A percentile compares a stretch with the other conserved stretches of the same genome.
phyloP scores from a whole-genome alignment of 116 monocot genomes.

The Iris pallida region DNA sequence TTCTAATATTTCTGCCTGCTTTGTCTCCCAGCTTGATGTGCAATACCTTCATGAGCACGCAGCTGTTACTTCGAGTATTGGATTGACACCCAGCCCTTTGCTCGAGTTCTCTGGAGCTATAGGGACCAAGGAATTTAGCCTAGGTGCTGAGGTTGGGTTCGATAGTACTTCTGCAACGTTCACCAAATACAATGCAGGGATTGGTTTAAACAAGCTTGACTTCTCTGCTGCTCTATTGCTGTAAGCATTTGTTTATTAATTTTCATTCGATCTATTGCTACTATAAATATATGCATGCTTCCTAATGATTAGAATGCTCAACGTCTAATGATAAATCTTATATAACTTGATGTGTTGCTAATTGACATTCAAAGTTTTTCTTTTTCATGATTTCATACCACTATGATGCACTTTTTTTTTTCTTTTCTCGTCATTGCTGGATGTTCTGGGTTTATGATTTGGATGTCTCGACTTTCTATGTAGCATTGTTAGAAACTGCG shows the following conservation, averaged over 20 bases:
- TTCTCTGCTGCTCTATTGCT: conserved; percentile 60
- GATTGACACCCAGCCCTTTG: conserved; percentile 50
- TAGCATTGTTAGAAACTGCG: too few species aligned
- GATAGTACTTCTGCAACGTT: conserved; percentile 60
- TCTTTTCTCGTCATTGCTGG: too few species aligned
- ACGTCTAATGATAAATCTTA: too few species aligned
- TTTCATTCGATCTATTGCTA: background rate
- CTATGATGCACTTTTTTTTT: too few species aligned
- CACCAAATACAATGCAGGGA: conserved; percentile 66
- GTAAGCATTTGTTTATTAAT: conserved; percentile 26
- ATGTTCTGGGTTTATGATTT: too few species aligned
- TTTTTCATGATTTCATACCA: too few species aligned
- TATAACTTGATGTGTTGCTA: too few species aligned
- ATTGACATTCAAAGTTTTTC: too few species aligned
- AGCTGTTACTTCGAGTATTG: conserved; percentile 52
- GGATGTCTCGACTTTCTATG: too few species aligned
- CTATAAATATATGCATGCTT: background rate
- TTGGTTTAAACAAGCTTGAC: conserved; percentile 51
- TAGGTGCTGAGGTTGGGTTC: conserved; percentile 66
- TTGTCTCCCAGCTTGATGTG: conserved; percentile 48
- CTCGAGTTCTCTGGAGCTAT: conserved; percentile 52
- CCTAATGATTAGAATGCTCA: background rate
- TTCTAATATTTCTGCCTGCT: conserved; percentile 3
- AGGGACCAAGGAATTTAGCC: conserved; percentile 40
- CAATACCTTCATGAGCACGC: conserved; percentile 42